phyloP scores from a whole-genome alignment of 805 yeast species.

The Hanseniaspora meyeri region DNA sequence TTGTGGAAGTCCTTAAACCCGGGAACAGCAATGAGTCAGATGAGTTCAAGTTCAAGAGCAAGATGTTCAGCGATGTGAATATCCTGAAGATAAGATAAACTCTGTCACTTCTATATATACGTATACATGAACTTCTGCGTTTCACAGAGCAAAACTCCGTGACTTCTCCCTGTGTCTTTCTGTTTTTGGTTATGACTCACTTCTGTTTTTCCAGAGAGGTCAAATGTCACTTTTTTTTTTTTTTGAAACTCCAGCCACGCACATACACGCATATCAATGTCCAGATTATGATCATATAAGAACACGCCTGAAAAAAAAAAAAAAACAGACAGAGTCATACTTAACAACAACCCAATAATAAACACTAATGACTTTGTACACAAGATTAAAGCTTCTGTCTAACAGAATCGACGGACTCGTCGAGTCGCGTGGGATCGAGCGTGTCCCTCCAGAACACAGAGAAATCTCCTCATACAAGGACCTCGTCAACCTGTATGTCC shows the following conservation, averaged over 20 bases:
- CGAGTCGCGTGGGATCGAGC: constrained; percentile 68
- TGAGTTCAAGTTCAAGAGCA: not conserved
- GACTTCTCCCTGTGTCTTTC: no score
- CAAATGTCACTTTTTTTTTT: no score
- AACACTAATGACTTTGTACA: not conserved
- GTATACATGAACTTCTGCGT: not conserved
- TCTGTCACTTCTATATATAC: not conserved
- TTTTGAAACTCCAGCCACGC: no score
- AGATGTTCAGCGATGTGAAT: not conserved
- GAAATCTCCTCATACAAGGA: constrained; percentile 26
- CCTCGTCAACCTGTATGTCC: constrained; percentile 25
- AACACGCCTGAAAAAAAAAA: no score
- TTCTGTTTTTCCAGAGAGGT: no score
- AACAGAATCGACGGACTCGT: constrained; percentile 45
- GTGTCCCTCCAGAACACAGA: constrained; percentile 57
- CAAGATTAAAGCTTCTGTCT: constrained; percentile 22
- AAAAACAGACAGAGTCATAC: not conserved
- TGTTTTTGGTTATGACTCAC: no score
- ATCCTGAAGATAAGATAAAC: not conserved
- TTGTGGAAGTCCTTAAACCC: not conserved
- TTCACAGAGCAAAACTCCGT: not conserved
- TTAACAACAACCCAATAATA: not conserved
- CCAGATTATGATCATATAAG: no score
- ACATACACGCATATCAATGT: no score
- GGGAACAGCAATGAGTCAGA: not conserved